These are phyloP conservation scores for Tolypocladium guangdongense DNA, from an alignment of 2,329 filamentous ascomycete genomes.

Conservation along the genomic window DNA sequence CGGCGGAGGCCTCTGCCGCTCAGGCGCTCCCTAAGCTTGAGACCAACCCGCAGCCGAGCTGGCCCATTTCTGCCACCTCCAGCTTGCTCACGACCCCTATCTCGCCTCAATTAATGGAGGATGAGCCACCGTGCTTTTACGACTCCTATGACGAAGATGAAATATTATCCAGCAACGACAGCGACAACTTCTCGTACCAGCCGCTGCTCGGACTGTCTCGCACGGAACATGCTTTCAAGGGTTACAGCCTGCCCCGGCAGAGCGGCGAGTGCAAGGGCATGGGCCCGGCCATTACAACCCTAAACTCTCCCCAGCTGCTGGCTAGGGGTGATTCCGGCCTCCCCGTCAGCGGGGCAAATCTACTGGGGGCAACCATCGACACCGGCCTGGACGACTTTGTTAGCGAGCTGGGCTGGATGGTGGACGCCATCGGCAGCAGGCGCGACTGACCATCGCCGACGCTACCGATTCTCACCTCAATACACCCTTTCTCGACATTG, in stretches of 20 bases:
- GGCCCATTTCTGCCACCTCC: slow-evolving; percentile 17
- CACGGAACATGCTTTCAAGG: slow-evolving; percentile 14
- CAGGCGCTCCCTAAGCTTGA: slow-evolving; percentile 12
- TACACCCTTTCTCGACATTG: not conserved
- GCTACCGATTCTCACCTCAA: not conserved
- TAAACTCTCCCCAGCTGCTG: slow-evolving; percentile 15
- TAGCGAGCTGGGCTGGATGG: slow-evolving; percentile 41
- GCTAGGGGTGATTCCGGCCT: slow-evolving; percentile 9
- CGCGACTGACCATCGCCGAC: slow-evolving; percentile 5
- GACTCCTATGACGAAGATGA: slow-evolving; percentile 33
- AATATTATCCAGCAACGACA: slow-evolving; percentile 23
- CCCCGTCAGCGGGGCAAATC: slow-evolving; percentile 10
- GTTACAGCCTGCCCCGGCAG: slow-evolving; percentile 36
- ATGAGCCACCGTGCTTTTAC: slow-evolving; percentile 34
- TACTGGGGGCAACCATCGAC: slow-evolving; percentile 24
- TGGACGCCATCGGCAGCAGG: slow-evolving; percentile 31
- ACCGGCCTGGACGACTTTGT: slow-evolving; percentile 29
- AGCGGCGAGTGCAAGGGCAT: slow-evolving; percentile 10
- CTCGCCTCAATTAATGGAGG: slow-evolving; percentile 26
- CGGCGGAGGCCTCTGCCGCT: slow-evolving; percentile 10
- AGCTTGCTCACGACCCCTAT: slow-evolving; percentile 21
- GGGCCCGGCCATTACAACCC: slow-evolving; percentile 2
- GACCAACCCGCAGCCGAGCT: slow-evolving; percentile 12
- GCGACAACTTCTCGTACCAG: slow-evolving; percentile 21
- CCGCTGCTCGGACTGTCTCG: slow-evolving; percentile 7